These are phyloP conservation scores for Fermentozyma sake DNA, from an alignment of 1,139 yeast species.

Conservation along the genomic window DNA sequence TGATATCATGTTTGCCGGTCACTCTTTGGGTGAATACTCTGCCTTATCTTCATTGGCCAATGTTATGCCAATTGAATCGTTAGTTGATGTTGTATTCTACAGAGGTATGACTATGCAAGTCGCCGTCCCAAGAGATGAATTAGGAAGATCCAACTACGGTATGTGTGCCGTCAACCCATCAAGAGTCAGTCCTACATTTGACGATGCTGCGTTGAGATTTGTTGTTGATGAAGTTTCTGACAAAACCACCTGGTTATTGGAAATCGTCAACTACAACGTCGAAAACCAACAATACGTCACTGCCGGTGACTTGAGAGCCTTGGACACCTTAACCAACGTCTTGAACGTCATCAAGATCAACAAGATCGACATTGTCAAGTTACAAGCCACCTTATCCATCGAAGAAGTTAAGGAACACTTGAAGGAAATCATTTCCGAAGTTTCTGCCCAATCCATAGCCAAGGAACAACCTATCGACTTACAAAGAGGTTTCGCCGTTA, in stretches of 20 bases:
- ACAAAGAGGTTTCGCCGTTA: conserved; percentile 97
- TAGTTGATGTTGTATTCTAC: conserved; percentile 97
- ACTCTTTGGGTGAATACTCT: conserved; percentile 97
- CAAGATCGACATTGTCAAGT: conserved; percentile 87
- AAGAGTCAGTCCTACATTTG: conserved; percentile 82
- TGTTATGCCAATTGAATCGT: conserved; percentile 97
- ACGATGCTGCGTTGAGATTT: conserved; percentile 89
- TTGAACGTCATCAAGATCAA: conserved; percentile 88
- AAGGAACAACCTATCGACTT: conserved; percentile 96
- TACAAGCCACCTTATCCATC: conserved; percentile 74
- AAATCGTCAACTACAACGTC: conserved; percentile 96
- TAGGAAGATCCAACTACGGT: conserved; percentile 97
- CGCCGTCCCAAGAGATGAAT: conserved; percentile 94
- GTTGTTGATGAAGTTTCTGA: conserved; percentile 85
- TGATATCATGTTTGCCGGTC: conserved; percentile 96
- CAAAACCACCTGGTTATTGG: conserved; percentile 89
- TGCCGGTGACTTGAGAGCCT: conserved; percentile 95
- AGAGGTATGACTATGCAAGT: conserved; percentile 99
- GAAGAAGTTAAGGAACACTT: conserved; percentile 88
- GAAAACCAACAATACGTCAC: conserved; percentile 98
- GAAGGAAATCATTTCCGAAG: conserved; percentile 82
- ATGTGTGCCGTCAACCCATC: conserved; percentile 99
- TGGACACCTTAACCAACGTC: conserved; percentile 90
- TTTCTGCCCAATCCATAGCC: conserved; percentile 70
- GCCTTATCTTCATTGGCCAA: conserved; percentile 96